Conservation (phyloP, 257 asterid species). For the Eucommia ulmoides region DNA sequence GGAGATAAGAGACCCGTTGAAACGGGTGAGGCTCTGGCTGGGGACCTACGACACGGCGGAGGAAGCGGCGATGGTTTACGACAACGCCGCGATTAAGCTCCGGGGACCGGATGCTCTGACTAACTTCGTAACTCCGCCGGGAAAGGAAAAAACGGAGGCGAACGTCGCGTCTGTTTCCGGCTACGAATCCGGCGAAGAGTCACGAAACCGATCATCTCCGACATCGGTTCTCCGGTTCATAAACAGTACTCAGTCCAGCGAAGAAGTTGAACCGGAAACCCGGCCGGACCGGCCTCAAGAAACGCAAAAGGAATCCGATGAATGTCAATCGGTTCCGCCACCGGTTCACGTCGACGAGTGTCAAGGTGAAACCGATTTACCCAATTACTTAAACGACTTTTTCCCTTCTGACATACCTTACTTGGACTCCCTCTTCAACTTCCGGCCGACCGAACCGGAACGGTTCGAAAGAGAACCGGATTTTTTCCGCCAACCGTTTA, state of each 20-base stretch:
- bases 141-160: constrained; percentile 10
- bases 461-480: constrained; percentile 15
- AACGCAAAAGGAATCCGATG: neutral
- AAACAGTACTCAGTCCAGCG: constrained; percentile 32
- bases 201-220: constrained; percentile 34
- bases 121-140: constrained; percentile 20
- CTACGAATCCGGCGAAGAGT: constrained; percentile 57
- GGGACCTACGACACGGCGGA: constrained; percentile 70
- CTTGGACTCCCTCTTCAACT: constrained; percentile 41
- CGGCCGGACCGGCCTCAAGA: constrained; percentile 10
- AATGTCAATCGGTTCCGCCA: neutral
- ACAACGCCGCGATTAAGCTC: constrained; percentile 50
- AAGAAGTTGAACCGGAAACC: constrained; percentile 17
- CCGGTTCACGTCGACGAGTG: neutral
- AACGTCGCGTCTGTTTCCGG: constrained; percentile 25
- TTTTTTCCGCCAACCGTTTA: constrained; percentile 5
- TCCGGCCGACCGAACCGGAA: constrained; percentile 22
- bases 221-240: constrained; percentile 17
- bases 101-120: constrained; percentile 67
- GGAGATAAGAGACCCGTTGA: constrained; percentile 53
- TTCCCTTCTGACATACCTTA: constrained; percentile 53
- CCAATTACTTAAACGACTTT: constrained; percentile 37
- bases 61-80: constrained; percentile 73
- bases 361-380: constrained; percentile 37
- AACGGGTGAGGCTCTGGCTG: constrained; percentile 41